Evolutionary conservation across 2,329 filamentous ascomycete species (phyloP), one percentile per base, ranked within the genome.

Genomic region (Escovopsis weberi): DNA sequence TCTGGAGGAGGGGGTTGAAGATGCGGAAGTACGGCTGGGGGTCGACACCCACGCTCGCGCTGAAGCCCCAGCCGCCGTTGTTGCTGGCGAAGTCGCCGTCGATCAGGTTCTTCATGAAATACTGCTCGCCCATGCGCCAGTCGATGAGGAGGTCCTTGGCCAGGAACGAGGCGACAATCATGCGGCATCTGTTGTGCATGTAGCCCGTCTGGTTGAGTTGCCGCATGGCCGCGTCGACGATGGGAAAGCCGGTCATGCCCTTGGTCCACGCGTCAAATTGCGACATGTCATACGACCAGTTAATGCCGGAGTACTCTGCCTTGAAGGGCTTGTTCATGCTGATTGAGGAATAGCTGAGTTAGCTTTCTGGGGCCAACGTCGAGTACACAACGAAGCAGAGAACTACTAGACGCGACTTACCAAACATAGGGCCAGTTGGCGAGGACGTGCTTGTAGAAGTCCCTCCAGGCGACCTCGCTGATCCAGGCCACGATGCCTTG

Each of bases 1-100:
- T 85, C 65, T 94, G 87, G 15, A 85, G 63, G 37, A 86, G 58
- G 0, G 87, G 87, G 53, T 93, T 94, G 62, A 94, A 94, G 41
- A 94, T 83, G 6, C 86, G 73, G 49, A 94, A 94, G 57, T 93
- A 94, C 0, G 87, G 86, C 60, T 94, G 84, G 1, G 85, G 83
- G 58, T 93, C 85, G 6, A 87, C 83, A 1, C 85, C 82, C 0
- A 79, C 80, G 15, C 70, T 75, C 4, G 80, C 78, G 23, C 69
- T 61, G 47, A 66, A 67, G 1, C 64, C 74, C 71, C 72, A 76
- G 4, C 73, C 73, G 26, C 72, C 70, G 47, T 84, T 86, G 58
- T 89, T 89, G 45, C 75, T 81, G 0, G 82, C 81, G 55, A 88
- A 85, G 55, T 88, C 84, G 12, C 83, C 82, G 53, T 89, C 84